Evolutionary conservation across 768 basidiomycete genomes (phyloP), one percentile per base, ranked within the genome.

Genomic region (Phlebiopsis gigantea): DNA sequence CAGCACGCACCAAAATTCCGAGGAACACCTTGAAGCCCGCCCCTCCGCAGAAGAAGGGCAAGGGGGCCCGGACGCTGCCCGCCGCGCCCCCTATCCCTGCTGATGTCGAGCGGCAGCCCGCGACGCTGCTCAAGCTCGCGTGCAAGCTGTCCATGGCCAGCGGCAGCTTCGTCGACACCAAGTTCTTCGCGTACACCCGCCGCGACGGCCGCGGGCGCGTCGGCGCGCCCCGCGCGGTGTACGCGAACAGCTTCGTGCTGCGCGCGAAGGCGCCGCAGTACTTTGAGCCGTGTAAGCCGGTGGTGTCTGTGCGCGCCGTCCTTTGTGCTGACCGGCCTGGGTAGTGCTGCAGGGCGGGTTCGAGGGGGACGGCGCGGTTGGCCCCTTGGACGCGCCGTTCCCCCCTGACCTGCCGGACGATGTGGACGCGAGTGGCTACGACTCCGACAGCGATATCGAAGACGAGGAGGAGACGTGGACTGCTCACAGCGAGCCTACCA

Each of bases 111-210:
- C n/a, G 31, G 50, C 17, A 19, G 17, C 50, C 50, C 1, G 30
- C 22, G 24, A 22, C 29, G 41, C 25, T 54, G 14, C 41, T 54
- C 41, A 46, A 45, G 58, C 53, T 26, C 21, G 42, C 29, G 1
- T 57, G 41, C 19, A 53, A 56, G 30, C 19, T 19, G 5, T 56
- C 59, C 4, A 34, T 60, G 22, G 24, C 17, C 8, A 30, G 17
- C 15, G 59, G 55, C 12, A 24, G 14, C n/a, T 57, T 60, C 51
- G 19, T 60, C 31, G 59, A 60, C 44, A 57, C 59, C 29, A 60
- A 53, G 44, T 60, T 56, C 24, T 60, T 56, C 28, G 53, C 29
- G 8, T 60, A 56, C 24, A 56, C 59, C 2, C 49, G 59, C 5
- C 21, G 53, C 29, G 28, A n/a, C 2, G 4, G 22, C 2, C 29